Conservation (phyloP, 2,329 filamentous ascomycete genomes). For the Nannizziopsis barbatae region DNA sequence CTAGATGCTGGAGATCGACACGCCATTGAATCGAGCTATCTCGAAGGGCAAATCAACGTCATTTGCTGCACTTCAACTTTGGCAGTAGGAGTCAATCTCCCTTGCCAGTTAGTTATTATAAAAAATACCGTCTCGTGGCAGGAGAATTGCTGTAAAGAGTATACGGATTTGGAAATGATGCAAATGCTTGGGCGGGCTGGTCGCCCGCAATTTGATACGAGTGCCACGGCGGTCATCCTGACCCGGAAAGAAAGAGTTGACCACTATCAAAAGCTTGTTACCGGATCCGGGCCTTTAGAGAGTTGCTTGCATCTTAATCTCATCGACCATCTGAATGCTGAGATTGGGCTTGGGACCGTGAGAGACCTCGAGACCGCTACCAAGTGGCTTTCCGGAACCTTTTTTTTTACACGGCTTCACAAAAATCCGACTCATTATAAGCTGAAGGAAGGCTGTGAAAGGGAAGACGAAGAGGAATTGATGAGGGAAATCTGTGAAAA, state of each 20-base stretch:
- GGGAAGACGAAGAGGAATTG: constrained; percentile 47
- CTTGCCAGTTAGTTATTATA: constrained; percentile 70
- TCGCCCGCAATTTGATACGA: constrained; percentile 69
- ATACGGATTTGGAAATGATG: constrained; percentile 74
- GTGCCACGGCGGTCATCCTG: constrained; percentile 66
- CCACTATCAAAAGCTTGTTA: constrained; percentile 62
- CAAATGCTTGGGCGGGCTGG: constrained; percentile 83
- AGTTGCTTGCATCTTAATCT: constrained; percentile 69
- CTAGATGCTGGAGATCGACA: constrained; percentile 54
- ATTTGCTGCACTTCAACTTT: constrained; percentile 83
- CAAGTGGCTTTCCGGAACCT: constrained; percentile 65
- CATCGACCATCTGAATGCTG: constrained; percentile 74
- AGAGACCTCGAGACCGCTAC: constrained; percentile 53
- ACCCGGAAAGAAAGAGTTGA: constrained; percentile 54
- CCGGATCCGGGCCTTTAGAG: constrained; percentile 62
- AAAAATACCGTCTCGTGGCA: constrained; percentile 65
- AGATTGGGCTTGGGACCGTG: constrained; percentile 66
- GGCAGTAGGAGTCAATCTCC: constrained; percentile 72
- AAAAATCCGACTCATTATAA: constrained; percentile 62
- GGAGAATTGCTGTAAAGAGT: constrained; percentile 53
- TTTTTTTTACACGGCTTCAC: constrained; percentile 62
- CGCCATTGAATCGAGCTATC: constrained; percentile 55
- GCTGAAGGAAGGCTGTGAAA: constrained; percentile 44
- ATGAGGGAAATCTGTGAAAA: constrained; percentile 60
- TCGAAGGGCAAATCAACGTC: constrained; percentile 60